Conservation (phyloP, 2,329 filamentous ascomycete species). For the Fusarium kyushuense region DNA sequence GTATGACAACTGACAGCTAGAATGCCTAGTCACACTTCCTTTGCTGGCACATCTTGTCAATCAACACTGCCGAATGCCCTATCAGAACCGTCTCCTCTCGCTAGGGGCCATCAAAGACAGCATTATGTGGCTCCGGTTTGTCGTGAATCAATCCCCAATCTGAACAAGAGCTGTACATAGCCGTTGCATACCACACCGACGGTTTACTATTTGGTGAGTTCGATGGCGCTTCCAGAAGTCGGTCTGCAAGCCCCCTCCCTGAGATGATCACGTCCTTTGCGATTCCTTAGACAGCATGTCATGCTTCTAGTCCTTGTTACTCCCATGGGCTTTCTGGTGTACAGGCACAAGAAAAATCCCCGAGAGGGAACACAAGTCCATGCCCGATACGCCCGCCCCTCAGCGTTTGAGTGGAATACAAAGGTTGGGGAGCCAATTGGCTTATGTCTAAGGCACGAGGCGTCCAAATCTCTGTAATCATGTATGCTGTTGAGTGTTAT, state of each 20-base stretch:
- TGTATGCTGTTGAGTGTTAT: conserved; percentile 16
- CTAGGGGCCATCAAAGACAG: not conserved
- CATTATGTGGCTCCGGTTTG: conserved; percentile 17
- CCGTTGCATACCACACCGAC: conserved; percentile 37
- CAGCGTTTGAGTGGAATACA: conserved; percentile 25
- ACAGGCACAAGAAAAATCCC: conserved; percentile 57
- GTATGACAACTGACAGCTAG: conserved; percentile 43
- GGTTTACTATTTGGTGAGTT: conserved; percentile 24
- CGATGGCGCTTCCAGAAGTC: conserved; percentile 39
- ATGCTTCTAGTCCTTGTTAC: conserved; percentile 48
- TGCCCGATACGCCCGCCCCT: conserved; percentile 38
- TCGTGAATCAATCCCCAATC: conserved; percentile 11
- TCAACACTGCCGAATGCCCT: conserved; percentile 26
- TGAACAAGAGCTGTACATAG: conserved; percentile 36
- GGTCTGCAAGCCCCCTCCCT: conserved; percentile 11
- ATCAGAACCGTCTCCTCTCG: conserved; percentile 15
- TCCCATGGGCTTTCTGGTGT: conserved; percentile 54
- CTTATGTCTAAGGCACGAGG: conserved; percentile 19
- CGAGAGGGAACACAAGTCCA: conserved; percentile 53
- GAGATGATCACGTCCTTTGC: conserved; percentile 8
- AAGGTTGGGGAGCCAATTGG: conserved; percentile 9
- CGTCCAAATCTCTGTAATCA: conserved; percentile 18
- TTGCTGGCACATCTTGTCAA: conserved; percentile 24
- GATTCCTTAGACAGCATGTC: conserved; percentile 38
- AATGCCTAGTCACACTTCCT: conserved; percentile 7